Evolutionary conservation across 345 rosid genomes (phyloP), one percentile per base, ranked within the genome.

Genomic region (Capsella bursapastoris): DNA sequence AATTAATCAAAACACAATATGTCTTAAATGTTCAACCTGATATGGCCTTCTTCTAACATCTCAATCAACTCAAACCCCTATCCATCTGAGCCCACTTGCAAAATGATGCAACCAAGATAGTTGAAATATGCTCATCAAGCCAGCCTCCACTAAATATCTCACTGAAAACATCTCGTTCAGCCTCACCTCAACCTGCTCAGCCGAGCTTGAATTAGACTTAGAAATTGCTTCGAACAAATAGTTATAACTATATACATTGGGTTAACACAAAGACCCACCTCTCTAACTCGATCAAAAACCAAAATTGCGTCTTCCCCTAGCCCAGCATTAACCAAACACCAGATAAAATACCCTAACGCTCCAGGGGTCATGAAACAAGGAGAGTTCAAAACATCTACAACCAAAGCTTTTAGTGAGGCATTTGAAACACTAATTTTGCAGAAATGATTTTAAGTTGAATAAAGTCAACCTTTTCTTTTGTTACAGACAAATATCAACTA

Each of bases 181-280:
- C 18, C 18, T 18, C 18, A 18, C 18, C 18, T 18, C 18, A 18
- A 18, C 18, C 18, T 18, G 18, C 57, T 80, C 89, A 77, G 79
- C 68, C 43, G 79, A 84, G 25, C 73, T 51, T 2, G 35, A 58
- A 71, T 53, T 64, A 43, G 88, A 85, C 74, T 81, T 90, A 31
- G 91, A 81, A 62, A 88, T 41, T 4, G 88, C 90, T 82, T 89
- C 97, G 45, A 93, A 68, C 85, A 93, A 81, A 67, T 97, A 93
- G 78, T 86, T 93, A 18, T 18, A 18, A 18, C 18, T 18, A 18
- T 18, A 18, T 18, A 18, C 18, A 18, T 18, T 18, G 18, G 18
- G 18, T 18, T 18, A 18, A 18, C 18, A 18, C 18, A 18, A 18
- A 18, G 18, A 18, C 18, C 18, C 70, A 41, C 43, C 69, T 37